phyloP scores from a whole-genome alignment of 495 filamentous ascomycete species.

The Viridothelium virens region DNA sequence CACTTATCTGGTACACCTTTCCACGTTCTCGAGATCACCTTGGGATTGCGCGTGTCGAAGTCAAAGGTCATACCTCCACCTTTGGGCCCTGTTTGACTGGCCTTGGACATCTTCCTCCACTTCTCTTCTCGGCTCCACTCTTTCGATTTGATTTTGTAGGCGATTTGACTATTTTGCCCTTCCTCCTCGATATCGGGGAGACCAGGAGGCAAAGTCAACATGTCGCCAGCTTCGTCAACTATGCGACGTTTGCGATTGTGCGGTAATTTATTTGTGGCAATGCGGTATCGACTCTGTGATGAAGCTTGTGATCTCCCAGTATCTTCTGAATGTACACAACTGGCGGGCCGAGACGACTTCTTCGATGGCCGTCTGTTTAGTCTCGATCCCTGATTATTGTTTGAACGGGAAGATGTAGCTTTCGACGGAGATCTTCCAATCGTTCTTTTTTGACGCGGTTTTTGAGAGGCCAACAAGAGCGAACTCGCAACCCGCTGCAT shows the following conservation, averaged over 20 bases:
- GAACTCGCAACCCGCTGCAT: constrained; percentile 61
- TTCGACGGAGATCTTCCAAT: constrained; percentile 46
- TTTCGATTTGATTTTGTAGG: constrained; percentile 60
- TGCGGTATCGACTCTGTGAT: constrained; percentile 37
- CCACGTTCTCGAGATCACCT: constrained; percentile 87
- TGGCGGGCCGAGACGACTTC: constrained; percentile 20
- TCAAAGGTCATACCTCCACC: constrained; percentile 85
- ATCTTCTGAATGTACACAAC: constrained; percentile 26
- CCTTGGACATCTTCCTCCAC: constrained; percentile 92
- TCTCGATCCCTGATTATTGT: constrained; percentile 30
- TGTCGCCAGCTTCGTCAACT: constrained; percentile 80
- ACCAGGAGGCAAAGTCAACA: constrained; percentile 72
- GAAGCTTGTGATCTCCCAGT: constrained; percentile 8
- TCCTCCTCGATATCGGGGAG: constrained; percentile 54
- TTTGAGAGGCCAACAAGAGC: constrained; percentile 55
- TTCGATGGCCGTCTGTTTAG: constrained; percentile 16
- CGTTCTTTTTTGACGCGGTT: constrained; percentile 50
- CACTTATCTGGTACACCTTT: constrained; percentile 97
- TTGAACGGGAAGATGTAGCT: constrained; percentile 30
- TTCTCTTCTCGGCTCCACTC: constrained; percentile 85
- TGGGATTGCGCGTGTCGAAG: constrained; percentile 76
- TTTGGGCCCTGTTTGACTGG: constrained; percentile 35
- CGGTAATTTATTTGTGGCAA: constrained; percentile 66
- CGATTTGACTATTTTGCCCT: constrained; percentile 48
- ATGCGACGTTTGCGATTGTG: constrained; percentile 65